Conservation (phyloP, 305 asterid species). For the Fraxinus baroniana region DNA sequence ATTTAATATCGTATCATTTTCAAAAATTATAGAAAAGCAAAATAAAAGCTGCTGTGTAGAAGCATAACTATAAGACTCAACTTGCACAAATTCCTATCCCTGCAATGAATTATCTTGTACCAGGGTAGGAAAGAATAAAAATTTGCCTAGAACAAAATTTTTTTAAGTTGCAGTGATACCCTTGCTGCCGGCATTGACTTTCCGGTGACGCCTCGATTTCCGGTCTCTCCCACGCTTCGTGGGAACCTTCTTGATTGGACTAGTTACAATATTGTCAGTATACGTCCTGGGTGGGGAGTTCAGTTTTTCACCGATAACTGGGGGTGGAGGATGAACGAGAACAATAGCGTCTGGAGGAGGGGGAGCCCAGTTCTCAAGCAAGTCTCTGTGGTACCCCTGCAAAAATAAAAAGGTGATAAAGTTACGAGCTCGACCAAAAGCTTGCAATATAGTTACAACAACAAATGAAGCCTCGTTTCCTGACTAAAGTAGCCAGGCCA, state of each 20-base stretch:
- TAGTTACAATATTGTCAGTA: conserved; percentile 15
- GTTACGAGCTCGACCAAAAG: background rate
- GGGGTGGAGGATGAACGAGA: conserved; percentile 47
- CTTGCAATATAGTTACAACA: background rate
- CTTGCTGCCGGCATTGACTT: conserved; percentile 48
- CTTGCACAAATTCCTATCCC: conserved; percentile 45
- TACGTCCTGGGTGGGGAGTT: conserved; percentile 18
- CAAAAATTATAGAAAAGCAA: conserved; percentile 25
- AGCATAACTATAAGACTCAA: conserved; percentile 39
- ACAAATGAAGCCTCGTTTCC: background rate
- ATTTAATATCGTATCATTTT: background rate
- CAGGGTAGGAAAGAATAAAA: conserved; percentile 47
- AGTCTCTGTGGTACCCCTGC: conserved; percentile 84
- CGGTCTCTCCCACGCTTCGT: conserved; percentile 53
- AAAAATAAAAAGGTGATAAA: conserved; percentile 1
- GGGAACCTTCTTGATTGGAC: conserved; percentile 35
- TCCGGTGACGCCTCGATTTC: conserved; percentile 68
- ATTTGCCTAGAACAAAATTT: conserved; percentile 40
- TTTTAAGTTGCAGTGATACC: conserved; percentile 30
- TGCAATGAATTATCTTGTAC: conserved; percentile 23
- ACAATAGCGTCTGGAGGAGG: conserved; percentile 33
- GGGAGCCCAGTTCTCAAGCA: conserved; percentile 57
- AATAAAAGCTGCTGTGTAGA: conserved; percentile 21
- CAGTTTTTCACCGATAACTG: conserved; percentile 21
- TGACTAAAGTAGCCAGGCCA: background rate